Evolutionary conservation across 2,329 filamentous ascomycete species (phyloP).

Genomic region (Aspergillus texensis): DNA sequence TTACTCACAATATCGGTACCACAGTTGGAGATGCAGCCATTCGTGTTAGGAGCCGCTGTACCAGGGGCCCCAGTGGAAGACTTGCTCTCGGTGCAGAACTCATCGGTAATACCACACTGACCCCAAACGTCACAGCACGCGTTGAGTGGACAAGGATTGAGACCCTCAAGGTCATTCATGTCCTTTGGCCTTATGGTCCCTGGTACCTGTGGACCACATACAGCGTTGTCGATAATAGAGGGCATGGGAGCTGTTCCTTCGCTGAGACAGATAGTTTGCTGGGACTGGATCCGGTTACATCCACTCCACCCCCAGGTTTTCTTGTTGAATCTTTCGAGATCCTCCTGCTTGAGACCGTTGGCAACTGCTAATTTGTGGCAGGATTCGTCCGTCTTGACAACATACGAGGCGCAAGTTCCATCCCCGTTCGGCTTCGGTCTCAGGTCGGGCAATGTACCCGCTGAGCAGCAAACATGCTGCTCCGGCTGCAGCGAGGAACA

Average conservation of each 20-base stretch:
- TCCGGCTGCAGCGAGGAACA: not conserved
- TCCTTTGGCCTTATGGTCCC: not conserved
- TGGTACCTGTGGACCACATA: not conserved
- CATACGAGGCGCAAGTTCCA: not conserved
- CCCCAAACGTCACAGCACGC: conserved; percentile 50
- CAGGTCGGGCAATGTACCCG: not conserved
- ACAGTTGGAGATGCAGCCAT: conserved; percentile 39
- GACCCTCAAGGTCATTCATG: conserved; percentile 16
- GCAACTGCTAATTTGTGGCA: not conserved
- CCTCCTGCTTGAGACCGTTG: not conserved
- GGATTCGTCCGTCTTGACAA: not conserved
- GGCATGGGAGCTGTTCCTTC: not conserved
- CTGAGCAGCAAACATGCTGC: not conserved
- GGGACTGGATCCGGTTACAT: not conserved
- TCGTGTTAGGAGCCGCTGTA: conserved; percentile 34
- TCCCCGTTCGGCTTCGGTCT: not conserved
- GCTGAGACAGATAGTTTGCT: not conserved
- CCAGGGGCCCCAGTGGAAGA: conserved; percentile 39
- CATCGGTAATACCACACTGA: conserved; percentile 46
- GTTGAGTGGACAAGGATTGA: conserved; percentile 52
- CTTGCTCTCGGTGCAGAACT: conserved; percentile 43
- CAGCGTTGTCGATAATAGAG: not conserved
- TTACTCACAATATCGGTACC: not conserved
- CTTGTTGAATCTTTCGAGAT: not conserved
- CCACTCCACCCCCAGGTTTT: not conserved